phyloP scores from a whole-genome alignment of 257 asterid species.

The Jacaranda copaia region DNA sequence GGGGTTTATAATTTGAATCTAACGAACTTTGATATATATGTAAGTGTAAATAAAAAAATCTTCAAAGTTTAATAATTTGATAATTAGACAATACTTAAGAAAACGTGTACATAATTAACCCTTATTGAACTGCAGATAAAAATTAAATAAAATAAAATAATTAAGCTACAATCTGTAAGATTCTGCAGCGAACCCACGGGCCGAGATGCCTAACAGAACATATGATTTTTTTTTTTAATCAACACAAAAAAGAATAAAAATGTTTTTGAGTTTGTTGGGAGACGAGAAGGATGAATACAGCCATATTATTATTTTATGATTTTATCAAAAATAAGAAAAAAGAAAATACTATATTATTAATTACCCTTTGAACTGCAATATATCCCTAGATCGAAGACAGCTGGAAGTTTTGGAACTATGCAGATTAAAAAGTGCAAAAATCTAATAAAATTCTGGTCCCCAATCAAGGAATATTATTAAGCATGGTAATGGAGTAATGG shows the following conservation, averaged over 20 bases:
- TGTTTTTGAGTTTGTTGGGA: constrained; percentile 33
- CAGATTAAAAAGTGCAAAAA: constrained; percentile 27
- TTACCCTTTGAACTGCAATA: background rate
- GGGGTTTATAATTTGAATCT: too few relatives aligned
- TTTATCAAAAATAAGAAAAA: background rate
- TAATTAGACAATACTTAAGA: too few relatives aligned
- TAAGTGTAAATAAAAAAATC: too few relatives aligned
- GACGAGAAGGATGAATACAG: constrained; percentile 36
- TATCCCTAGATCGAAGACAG: constrained; percentile 40
- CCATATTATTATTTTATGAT: background rate
- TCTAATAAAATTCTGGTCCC: constrained; percentile 28
- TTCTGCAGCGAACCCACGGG: constrained; percentile 33
- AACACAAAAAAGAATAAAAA: background rate
- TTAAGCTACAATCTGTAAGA: constrained; percentile 26
- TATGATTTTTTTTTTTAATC: background rate
- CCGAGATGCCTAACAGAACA: constrained; percentile 26
- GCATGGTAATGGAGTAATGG: background rate
- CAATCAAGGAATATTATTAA: constrained; percentile 23
- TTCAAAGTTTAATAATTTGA: too few relatives aligned
- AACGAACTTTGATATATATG: too few relatives aligned
- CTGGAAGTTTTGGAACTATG: constrained; percentile 48
- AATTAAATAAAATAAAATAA: background rate
- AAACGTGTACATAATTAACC: too few relatives aligned
- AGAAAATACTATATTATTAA: too few relatives aligned
- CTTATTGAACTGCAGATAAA: too few relatives aligned